Evolutionary conservation across 306 rosid genomes (phyloP), one percentile per base, ranked within the genome.

Genomic region (Crotalaria pallida): DNA sequence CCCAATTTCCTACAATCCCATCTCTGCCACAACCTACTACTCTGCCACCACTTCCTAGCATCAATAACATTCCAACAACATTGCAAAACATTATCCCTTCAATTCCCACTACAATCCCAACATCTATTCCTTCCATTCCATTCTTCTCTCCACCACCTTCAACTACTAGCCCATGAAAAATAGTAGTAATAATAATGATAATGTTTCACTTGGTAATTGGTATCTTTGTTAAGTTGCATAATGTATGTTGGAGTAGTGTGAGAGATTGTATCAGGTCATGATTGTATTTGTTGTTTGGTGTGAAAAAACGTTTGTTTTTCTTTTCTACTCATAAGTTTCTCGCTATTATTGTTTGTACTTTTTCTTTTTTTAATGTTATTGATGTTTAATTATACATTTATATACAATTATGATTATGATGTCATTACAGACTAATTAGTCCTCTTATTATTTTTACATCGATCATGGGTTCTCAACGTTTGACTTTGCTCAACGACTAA

Each of bases 71-170:
- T 6, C 31, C 5, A 4, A 4, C 31, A 4, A 27, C 51, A 1
- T 18, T 58, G 7, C 47, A 59, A 9, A 27, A 16, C 23, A 3
- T 71, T 3, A n/a, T n/a, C n/a, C 74, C 81, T 6, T 56, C 66
- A 19, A 69, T 75, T 10, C 84, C 80, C 31, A 80, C 56, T 15
- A 69, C 66, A 19, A 69, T 75, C 13, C 84, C 80, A 41, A 80
- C 56, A 15, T 63, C 50, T 15, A 13, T 71, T 13, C 72, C 81
- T 2, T 29, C 79, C 43, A 29, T 76, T 67, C 63, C 85, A n/a
- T 72, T 81, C 71, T 2, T 81, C 69, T 52, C 85, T 16, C 65
- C 79, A 43, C 85, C 82, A 34, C 85, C 82, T 47, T 22, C 61
- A 21, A 71, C 84, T 29, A 29, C 74, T 12, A 76, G 13, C 68